Percentiles rank a stretch among this genome's conserved stretches.
Conservation (phyloP, 768 basidiomycete species). For the Omphalotus guepiniiformis region DNA sequence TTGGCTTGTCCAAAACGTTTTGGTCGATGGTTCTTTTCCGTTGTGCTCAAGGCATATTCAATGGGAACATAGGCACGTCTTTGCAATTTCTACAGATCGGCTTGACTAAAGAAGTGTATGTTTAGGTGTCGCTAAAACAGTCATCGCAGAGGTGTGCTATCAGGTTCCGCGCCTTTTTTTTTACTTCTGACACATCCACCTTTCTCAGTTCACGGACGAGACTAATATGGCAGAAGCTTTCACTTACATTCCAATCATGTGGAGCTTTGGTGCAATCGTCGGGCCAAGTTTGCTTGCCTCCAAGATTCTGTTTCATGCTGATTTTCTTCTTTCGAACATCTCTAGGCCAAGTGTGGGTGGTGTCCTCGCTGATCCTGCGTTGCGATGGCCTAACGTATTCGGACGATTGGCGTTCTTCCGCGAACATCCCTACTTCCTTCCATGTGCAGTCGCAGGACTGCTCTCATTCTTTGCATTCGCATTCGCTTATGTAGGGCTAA, state of each 20-base stretch:
- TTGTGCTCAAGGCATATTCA: constrained; percentile 24
- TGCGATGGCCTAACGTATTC: constrained; percentile 23
- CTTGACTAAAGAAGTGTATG: not conserved
- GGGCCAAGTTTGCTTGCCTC: constrained; percentile 15
- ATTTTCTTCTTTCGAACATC: not conserved
- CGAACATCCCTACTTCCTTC: constrained; percentile 33
- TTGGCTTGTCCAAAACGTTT: constrained; percentile 26
- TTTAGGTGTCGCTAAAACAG: constrained; percentile 23
- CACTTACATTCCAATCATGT: constrained; percentile 24
- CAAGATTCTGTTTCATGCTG: not conserved
- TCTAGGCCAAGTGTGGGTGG: constrained; percentile 30
- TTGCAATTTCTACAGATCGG: not conserved
- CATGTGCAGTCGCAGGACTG: constrained; percentile 25
- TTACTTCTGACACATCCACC: not conserved
- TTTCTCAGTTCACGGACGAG: constrained; percentile 21
- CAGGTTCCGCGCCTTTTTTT: not conserved
- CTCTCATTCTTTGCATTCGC: constrained; percentile 20
- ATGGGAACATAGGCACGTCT: constrained; percentile 25
- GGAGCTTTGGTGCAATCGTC: constrained; percentile 21
- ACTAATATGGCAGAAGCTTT: constrained; percentile 25
- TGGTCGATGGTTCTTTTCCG: constrained; percentile 21
- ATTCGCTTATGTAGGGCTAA: constrained; percentile 17
- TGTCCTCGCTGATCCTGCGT: constrained; percentile 25
- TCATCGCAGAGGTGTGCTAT: constrained; percentile 26
- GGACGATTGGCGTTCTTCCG: constrained; percentile 21